Evolutionary conservation across 805 yeast species (phyloP).

Genomic region (Candida tibetensis): DNA sequence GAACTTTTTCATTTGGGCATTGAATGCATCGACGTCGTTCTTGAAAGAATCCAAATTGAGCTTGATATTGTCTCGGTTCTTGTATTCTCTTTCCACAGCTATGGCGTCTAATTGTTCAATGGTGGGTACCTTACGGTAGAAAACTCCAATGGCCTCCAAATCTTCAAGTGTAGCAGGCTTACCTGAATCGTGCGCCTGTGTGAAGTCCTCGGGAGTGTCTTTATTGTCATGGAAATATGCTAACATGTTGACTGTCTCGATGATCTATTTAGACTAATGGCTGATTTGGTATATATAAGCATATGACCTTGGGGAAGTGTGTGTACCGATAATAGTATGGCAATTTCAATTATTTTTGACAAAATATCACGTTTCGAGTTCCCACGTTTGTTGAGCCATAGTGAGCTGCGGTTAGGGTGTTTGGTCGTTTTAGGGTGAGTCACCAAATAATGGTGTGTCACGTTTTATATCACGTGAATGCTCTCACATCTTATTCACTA

Average conservation of each 20-base stretch:
- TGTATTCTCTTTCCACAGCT: constrained; percentile 70
- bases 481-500: too few species aligned
- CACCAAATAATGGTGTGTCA: too few species aligned
- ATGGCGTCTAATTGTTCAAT: constrained; percentile 58
- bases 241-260: constrained; percentile 33
- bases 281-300: neutral
- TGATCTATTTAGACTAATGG: neutral
- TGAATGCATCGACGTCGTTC: constrained; percentile 52
- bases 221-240: constrained; percentile 66
- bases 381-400: too few species aligned
- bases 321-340: too few species aligned
- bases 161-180: constrained; percentile 46
- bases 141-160: constrained; percentile 63
- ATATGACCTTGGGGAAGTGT: too few species aligned
- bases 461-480: too few species aligned
- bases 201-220: constrained; percentile 52
- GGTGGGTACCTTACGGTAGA: constrained; percentile 51
- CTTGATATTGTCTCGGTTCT: constrained; percentile 71
- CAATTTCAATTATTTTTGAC: too few species aligned
- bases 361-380: too few species aligned
- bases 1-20: constrained; percentile 64
- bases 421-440: too few species aligned
- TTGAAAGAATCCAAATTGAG: constrained; percentile 62
- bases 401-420: too few species aligned
- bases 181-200: constrained; percentile 74